Percentiles rank a stretch among this genome's conserved stretches.
Conservation (phyloP, 169 alveolate genomes). For the Plasmodium knowlesi region DNA sequence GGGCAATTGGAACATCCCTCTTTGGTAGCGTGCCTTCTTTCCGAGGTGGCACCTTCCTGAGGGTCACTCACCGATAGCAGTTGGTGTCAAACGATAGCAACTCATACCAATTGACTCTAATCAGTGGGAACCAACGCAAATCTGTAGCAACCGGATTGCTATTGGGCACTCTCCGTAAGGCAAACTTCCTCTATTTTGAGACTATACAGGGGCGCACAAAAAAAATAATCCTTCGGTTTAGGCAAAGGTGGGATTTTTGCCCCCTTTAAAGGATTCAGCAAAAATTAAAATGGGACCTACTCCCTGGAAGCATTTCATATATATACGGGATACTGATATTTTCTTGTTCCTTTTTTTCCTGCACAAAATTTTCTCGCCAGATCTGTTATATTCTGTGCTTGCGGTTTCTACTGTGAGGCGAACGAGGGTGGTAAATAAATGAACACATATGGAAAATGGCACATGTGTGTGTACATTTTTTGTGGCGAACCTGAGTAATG, state of each 20-base stretch:
- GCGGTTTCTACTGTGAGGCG: neutral
- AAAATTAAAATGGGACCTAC: neutral
- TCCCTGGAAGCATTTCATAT: neutral
- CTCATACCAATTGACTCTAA: neutral
- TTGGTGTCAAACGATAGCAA: neutral
- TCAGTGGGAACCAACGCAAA: neutral
- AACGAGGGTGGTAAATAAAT: neutral
- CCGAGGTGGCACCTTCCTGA: neutral
- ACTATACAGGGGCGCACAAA: neutral
- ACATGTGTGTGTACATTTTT: neutral
- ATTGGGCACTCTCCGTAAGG: neutral
- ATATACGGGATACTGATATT: neutral
- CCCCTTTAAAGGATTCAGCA: neutral
- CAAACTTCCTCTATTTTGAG: neutral
- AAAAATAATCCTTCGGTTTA: neutral
- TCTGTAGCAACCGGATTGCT: neutral
- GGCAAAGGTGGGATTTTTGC: neutral
- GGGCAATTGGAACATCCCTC: neutral
- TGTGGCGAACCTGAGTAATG: neutral
- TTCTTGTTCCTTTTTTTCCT: neutral
- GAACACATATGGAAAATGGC: neutral
- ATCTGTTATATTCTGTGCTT: slow-evolving; percentile 1
- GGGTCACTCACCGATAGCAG: neutral
- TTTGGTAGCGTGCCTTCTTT: too few relatives aligned
- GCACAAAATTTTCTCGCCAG: neutral